Evolutionary conservation across 495 filamentous ascomycete genomes (phyloP).

Genomic region (Penicillium psychrofluorescens): DNA sequence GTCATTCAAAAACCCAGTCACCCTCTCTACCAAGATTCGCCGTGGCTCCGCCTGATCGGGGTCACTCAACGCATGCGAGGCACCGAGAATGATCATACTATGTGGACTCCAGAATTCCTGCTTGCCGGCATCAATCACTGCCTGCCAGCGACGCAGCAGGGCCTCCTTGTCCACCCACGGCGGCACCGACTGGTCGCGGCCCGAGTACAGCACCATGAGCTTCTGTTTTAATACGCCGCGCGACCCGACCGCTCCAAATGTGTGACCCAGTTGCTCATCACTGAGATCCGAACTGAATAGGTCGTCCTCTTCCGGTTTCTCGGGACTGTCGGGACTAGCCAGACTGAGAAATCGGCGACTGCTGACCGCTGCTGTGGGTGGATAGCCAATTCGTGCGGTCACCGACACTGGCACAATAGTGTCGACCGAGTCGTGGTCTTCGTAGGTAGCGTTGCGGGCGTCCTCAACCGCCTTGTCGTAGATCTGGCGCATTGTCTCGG

Average conservation of each 20-base stretch:
- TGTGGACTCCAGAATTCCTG: conserved; percentile 28
- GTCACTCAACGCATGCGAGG: conserved; percentile 41
- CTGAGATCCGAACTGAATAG: conserved; percentile 73
- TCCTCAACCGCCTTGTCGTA: conserved; percentile 22
- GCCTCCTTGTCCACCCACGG: conserved; percentile 51
- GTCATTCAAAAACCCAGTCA: conserved; percentile 23
- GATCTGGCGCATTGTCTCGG: conserved; percentile 16
- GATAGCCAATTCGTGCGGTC: conserved; percentile 28
- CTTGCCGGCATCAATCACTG: conserved; percentile 38
- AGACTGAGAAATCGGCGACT: conserved; percentile 61
- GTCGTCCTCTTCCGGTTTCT: conserved; percentile 67
- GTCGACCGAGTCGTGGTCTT: conserved; percentile 18
- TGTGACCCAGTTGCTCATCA: conserved; percentile 46
- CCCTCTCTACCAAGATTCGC: conserved; percentile 25
- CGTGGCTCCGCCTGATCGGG: conserved; percentile 38
- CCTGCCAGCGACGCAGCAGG: conserved; percentile 56
- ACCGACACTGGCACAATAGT: conserved; percentile 27
- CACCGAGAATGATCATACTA: conserved; percentile 36
- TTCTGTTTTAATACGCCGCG: conserved; percentile 43
- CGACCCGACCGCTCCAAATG: conserved; percentile 55
- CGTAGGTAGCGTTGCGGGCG: conserved; percentile 15
- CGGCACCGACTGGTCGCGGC: conserved; percentile 64
- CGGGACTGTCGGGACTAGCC: conserved; percentile 40
- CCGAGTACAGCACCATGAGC: conserved; percentile 53
- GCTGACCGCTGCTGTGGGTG: conserved; percentile 46